A percentile compares a stretch with the other conserved stretches of the same genome.
Conservation (phyloP, 257 asterid genomes). For the Nicotiana benthamiana region DNA sequence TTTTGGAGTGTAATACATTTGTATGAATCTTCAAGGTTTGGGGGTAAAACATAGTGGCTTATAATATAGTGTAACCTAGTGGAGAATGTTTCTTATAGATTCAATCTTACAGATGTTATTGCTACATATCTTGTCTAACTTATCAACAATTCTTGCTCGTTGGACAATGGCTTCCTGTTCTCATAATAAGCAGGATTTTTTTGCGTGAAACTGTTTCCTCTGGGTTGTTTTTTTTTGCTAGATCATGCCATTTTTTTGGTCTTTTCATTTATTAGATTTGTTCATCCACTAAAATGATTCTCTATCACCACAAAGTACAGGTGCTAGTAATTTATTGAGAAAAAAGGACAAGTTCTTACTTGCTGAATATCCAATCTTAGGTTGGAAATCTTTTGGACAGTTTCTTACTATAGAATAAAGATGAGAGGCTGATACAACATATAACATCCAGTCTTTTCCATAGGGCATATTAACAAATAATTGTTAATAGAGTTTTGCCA, state of each 20-base stretch:
- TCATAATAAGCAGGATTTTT: neutral
- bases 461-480: no score
- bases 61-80: neutral
- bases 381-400: no score
- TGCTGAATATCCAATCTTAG: no score
- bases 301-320: neutral
- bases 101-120: neutral
- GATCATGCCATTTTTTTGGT: neutral
- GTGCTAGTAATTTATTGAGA: no score
- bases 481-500: no score
- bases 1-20: neutral
- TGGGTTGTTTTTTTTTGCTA: neutral
- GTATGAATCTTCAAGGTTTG: neutral
- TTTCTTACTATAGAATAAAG: no score
- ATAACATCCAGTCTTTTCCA: no score
- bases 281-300: neutral
- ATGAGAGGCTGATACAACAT: no score
- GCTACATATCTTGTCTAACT: neutral
- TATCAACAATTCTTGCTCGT: neutral
- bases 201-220: neutral
- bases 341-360: no score
- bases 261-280: neutral
- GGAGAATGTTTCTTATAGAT: neutral
- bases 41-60: neutral
- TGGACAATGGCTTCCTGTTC: neutral